A percentile compares a stretch with the other conserved stretches of the same genome.
Conservation (phyloP, 805 yeast species). For the Wickerhamiella spandovensis region DNA sequence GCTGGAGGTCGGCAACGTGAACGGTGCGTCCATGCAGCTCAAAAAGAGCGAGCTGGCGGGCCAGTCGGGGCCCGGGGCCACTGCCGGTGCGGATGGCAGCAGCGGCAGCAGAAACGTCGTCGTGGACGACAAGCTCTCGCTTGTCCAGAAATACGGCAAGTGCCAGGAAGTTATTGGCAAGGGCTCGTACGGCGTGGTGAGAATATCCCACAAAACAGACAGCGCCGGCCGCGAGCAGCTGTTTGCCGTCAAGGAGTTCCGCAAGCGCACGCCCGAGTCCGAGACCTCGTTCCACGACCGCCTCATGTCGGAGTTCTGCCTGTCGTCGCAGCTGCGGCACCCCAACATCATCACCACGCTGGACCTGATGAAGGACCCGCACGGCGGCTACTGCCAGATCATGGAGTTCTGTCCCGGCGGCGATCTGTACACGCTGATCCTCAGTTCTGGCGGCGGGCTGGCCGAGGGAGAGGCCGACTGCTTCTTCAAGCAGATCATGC, state of each 20-base stretch:
- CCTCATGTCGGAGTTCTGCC: constrained; percentile 81
- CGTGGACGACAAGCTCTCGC: constrained; percentile 30
- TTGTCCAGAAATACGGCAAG: constrained; percentile 80
- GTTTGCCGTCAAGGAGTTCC: constrained; percentile 68
- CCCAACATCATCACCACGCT: constrained; percentile 64
- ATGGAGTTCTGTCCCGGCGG: constrained; percentile 95
- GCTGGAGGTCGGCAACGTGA: constrained; percentile 23
- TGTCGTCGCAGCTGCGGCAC: constrained; percentile 63
- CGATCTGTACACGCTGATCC: constrained; percentile 51
- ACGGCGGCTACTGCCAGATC: constrained; percentile 68
- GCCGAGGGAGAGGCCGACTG: constrained; percentile 70
- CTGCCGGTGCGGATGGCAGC: constrained; percentile 5
- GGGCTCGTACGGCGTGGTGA: constrained; percentile 88
- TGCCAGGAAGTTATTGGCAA: constrained; percentile 92
- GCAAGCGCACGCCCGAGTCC: constrained; percentile 46
- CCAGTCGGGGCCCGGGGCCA: background rate
- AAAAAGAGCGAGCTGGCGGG: constrained; percentile 1
- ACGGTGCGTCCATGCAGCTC: constrained; percentile 13
- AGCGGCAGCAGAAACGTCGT: background rate
- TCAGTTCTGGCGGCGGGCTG: constrained; percentile 39
- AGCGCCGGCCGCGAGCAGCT: constrained; percentile 30
- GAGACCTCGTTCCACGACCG: constrained; percentile 50
- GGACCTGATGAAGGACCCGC: constrained; percentile 65
- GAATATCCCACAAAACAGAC: constrained; percentile 57
- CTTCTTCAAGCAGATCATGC: constrained; percentile 71